A percentile compares a stretch with the other conserved stretches of the same genome.
Conservation (phyloP, 192 early-diverging fungal genomes). For the Linnemannia zychae region DNA sequence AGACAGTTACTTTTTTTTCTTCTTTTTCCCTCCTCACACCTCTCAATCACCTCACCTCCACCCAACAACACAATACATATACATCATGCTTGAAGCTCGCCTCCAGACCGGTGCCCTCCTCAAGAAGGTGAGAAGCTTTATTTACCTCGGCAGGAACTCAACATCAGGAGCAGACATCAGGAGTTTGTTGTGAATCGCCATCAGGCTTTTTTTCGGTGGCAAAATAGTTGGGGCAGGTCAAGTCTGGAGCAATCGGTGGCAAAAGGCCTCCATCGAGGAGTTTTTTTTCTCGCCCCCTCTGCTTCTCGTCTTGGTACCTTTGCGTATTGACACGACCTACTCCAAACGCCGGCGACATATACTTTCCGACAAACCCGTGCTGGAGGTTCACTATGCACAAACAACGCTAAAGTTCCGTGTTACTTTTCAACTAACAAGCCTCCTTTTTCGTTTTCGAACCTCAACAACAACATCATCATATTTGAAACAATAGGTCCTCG, state of each 20-base stretch:
- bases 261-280: conserved; percentile 10
- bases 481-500: conserved; percentile 72
- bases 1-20: neutral
- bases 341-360: too few relatives aligned
- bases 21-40: neutral
- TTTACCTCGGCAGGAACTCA: neutral
- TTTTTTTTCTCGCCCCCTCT: neutral
- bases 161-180: neutral
- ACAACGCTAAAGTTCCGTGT: too few relatives aligned
- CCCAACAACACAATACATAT: conserved; percentile 15
- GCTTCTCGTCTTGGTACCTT: too few relatives aligned
- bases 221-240: neutral
- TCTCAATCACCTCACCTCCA: conserved; percentile 9
- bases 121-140: conserved; percentile 76
- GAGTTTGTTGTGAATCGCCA: neutral
- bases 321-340: too few relatives aligned
- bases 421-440: too few relatives aligned
- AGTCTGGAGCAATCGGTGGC: conserved; percentile 1
- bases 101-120: conserved; percentile 88
- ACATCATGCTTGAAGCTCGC: conserved; percentile 91
- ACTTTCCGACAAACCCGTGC: too few relatives aligned
- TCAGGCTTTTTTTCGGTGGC: conserved; percentile 1
- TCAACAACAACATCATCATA: too few relatives aligned
- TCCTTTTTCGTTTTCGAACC: too few relatives aligned
- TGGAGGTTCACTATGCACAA: too few relatives aligned